These are phyloP conservation scores for Linanthus parryae DNA, from an alignment of 148 eudicot species.

Conservation along the genomic window DNA sequence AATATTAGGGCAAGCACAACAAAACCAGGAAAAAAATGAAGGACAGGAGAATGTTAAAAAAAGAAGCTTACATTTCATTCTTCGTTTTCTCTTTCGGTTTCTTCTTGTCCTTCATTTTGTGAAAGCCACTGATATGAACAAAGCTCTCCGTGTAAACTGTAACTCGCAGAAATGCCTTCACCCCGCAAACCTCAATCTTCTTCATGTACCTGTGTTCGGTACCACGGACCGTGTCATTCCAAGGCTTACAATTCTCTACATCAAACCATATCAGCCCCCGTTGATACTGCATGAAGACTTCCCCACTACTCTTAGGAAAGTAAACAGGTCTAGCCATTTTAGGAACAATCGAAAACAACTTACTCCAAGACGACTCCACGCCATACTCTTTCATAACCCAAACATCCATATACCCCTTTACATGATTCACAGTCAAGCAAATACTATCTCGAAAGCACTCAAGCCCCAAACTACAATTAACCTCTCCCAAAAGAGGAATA, in stretches of 20 bases:
- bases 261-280: conserved; percentile 22
- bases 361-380: conserved; percentile 36
- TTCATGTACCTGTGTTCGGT: no score
- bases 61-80: conserved; percentile 11
- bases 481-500: conserved; percentile 15
- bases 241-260: conserved; percentile 17
- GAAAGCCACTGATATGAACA: conserved; percentile 25
- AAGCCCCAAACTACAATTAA: conserved; percentile 6
- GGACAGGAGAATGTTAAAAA: no score
- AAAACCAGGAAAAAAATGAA: no score
- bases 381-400: conserved; percentile 56
- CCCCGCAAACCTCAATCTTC: conserved; percentile 7
- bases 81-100: conserved; percentile 10
- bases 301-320: conserved; percentile 22
- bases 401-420: conserved; percentile 16
- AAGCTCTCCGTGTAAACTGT: conserved; percentile 33
- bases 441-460: conserved; percentile 19
- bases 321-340: conserved; percentile 8
- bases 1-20: no score
- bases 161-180: conserved; percentile 3
- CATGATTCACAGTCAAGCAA: conserved; percentile 15
- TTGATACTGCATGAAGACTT: conserved; percentile 26
- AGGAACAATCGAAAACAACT: conserved; percentile 33
- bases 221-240: conserved; percentile 27
- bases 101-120: no score